phyloP scores from a whole-genome alignment of 805 yeast genomes.

The Ogataea pini region DNA sequence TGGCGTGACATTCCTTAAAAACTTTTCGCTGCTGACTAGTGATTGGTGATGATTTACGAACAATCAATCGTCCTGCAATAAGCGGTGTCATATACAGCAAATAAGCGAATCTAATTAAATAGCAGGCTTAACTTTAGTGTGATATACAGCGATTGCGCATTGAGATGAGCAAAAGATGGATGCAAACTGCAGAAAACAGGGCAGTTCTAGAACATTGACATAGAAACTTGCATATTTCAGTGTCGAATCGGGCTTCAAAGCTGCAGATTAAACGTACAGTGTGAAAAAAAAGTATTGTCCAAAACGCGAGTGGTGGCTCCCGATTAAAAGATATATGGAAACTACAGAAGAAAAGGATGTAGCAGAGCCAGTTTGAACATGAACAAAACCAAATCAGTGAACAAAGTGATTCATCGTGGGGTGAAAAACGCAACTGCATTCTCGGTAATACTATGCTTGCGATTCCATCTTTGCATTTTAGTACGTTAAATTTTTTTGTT shows the following conservation, averaged over 20 bases:
- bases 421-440: neutral
- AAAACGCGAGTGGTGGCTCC: neutral
- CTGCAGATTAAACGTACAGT: neutral
- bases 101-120: slow-evolving; percentile 2
- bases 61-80: slow-evolving; percentile 1
- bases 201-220: slow-evolving; percentile 2
- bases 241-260: neutral
- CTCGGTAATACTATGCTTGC: slow-evolving; percentile 1
- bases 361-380: neutral
- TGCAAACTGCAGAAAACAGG: slow-evolving; percentile 2
- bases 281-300: neutral
- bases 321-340: neutral
- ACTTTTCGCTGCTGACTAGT: neutral
- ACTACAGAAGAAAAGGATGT: neutral
- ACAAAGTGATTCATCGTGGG: neutral
- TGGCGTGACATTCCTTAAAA: neutral
- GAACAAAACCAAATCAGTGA: neutral
- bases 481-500: neutral
- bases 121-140: neutral
- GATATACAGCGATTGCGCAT: neutral
- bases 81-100: slow-evolving; percentile 2
- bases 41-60: neutral
- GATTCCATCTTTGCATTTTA: neutral
- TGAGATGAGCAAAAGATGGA: neutral
- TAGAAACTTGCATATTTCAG: neutral